Percentiles rank a stretch among this genome's conserved stretches.
Conservation (phyloP, 768 basidiomycete species). For the Mycena pura region DNA sequence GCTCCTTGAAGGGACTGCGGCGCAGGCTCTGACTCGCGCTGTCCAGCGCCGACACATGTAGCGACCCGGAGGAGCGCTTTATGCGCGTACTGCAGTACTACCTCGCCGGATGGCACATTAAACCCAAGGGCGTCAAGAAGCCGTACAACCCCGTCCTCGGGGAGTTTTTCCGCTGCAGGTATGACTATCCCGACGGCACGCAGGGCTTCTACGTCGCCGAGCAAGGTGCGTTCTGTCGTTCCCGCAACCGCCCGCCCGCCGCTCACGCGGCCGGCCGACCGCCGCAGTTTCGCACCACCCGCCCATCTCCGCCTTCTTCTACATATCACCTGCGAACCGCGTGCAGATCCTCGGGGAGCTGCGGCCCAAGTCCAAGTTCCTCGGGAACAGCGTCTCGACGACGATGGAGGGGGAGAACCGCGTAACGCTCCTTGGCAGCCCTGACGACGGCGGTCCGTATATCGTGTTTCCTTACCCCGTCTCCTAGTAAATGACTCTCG, state of each 20-base stretch:
- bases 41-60: slow-evolving; percentile 78
- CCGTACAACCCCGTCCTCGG: slow-evolving; percentile 99
- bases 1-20: slow-evolving; percentile 12
- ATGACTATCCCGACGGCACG: slow-evolving; percentile 89
- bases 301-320: slow-evolving; percentile 94
- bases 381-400: slow-evolving; percentile 96
- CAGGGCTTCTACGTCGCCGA: slow-evolving; percentile 96
- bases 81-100: slow-evolving; percentile 92
- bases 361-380: slow-evolving; percentile 93
- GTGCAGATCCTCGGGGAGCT: slow-evolving; percentile 91
- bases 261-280: too few species aligned
- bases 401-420: slow-evolving; percentile 97
- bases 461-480: slow-evolving; percentile 19
- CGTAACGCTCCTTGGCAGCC: slow-evolving; percentile 80
- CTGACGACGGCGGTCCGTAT: slow-evolving; percentile 83
- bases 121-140: slow-evolving; percentile 99
- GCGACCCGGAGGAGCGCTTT: slow-evolving; percentile 89
- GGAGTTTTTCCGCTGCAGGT: slow-evolving; percentile 97
- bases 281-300: slow-evolving; percentile 95
- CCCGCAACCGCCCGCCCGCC: slow-evolving; percentile 12
- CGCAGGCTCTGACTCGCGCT: slow-evolving; percentile 14
- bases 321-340: slow-evolving; percentile 89
- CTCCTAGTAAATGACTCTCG: slow-evolving; percentile 4
- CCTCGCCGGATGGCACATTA: slow-evolving; percentile 99
- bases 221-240: slow-evolving; percentile 64